Conservation (phyloP, 1,139 yeast species). For the Sugiyamaella xylanicola region DNA sequence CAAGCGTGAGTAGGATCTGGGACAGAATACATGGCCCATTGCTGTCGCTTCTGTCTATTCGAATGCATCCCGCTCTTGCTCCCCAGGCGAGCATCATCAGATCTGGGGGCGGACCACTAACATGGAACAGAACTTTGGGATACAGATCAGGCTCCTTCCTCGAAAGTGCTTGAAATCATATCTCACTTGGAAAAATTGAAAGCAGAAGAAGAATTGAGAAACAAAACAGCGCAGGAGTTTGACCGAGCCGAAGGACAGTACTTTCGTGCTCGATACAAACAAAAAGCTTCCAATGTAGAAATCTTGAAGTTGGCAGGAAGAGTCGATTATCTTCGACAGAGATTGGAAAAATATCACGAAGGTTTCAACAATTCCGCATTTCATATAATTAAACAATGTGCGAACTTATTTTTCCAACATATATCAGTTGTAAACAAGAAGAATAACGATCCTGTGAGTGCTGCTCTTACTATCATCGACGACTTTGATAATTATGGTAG, state of each 20-base stretch:
- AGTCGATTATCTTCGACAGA: constrained; percentile 23
- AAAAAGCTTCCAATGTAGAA: constrained; percentile 21
- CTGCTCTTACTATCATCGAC: constrained; percentile 23
- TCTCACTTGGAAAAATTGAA: constrained; percentile 27
- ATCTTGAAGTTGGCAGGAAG: constrained; percentile 27
- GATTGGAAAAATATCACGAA: constrained; percentile 18
- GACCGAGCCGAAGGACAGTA: constrained; percentile 27
- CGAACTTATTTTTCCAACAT: constrained; percentile 26
- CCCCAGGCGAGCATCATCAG: too few relatives aligned
- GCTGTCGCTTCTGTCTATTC: background rate
- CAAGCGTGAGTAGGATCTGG: constrained; percentile 4
- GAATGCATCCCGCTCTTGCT: background rate
- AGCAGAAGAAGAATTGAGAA: constrained; percentile 27
- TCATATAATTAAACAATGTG: constrained; percentile 26
- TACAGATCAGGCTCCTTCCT: constrained; percentile 3
- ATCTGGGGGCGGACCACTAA: too few relatives aligned
- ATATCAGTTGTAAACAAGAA: constrained; percentile 20
- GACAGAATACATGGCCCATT: background rate
- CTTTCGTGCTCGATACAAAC: constrained; percentile 31
- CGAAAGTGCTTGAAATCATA: constrained; percentile 18
- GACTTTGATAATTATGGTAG: too few relatives aligned
- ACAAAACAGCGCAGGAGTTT: constrained; percentile 24
- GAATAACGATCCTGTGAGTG: constrained; percentile 20
- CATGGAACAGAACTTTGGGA: constrained; percentile 4
- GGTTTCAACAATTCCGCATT: constrained; percentile 25